Evolutionary conservation across 805 yeast species (phyloP).

Genomic region (Ogataea angusta): DNA sequence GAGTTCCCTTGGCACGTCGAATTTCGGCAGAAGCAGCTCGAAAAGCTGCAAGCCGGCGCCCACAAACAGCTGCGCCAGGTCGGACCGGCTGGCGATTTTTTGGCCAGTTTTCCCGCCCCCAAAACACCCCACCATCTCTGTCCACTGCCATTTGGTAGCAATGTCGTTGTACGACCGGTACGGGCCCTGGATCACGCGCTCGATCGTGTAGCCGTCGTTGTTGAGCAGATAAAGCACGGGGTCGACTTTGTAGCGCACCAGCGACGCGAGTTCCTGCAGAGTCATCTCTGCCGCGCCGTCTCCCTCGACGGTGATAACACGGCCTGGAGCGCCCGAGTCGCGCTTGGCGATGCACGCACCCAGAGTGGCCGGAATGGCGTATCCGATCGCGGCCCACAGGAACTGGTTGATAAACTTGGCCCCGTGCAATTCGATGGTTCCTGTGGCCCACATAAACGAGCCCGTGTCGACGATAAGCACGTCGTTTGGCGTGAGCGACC

Average conservation of each 20-base stretch:
- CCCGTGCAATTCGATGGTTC: slow-evolving; percentile 37
- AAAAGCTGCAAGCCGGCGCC: slow-evolving; percentile 37
- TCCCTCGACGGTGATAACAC: slow-evolving; percentile 46
- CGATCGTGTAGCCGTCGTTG: slow-evolving; percentile 52
- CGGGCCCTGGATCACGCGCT: slow-evolving; percentile 49
- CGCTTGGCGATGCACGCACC: slow-evolving; percentile 44
- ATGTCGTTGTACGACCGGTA: slow-evolving; percentile 49
- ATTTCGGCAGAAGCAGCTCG: slow-evolving; percentile 56
- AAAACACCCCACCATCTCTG: slow-evolving; percentile 58
- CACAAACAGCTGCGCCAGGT: not conserved
- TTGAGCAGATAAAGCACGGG: slow-evolving; percentile 46
- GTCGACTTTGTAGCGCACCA: slow-evolving; percentile 37
- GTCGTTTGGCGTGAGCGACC: slow-evolving; percentile 36
- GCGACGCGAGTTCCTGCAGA: slow-evolving; percentile 45
- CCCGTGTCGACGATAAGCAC: slow-evolving; percentile 45
- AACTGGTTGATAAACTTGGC: slow-evolving; percentile 37
- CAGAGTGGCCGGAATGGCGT: slow-evolving; percentile 49
- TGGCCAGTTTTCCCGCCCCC: slow-evolving; percentile 46
- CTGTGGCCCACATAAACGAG: slow-evolving; percentile 43
- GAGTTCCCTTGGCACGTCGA: slow-evolving; percentile 63
- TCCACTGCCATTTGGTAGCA: slow-evolving; percentile 60
- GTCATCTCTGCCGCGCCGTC: slow-evolving; percentile 59
- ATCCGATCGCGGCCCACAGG: slow-evolving; percentile 50
- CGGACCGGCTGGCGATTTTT: slow-evolving; percentile 38
- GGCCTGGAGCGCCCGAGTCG: slow-evolving; percentile 37